Base-by-base conservation (phyloP, 1,139 yeast species). In the Geotrichum fermentans region DNA sequence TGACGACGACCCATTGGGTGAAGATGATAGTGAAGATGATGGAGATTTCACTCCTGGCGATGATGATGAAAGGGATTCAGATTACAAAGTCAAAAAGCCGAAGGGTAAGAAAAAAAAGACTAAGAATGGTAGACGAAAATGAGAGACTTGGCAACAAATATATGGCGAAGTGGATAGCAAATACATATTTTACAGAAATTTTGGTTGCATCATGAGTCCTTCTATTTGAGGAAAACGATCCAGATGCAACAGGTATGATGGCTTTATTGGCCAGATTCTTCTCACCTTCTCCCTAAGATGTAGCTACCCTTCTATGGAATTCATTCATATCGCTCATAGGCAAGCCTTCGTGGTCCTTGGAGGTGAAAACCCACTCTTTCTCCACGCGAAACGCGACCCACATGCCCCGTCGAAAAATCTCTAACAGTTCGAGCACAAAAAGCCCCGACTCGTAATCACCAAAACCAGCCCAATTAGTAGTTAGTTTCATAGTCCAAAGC, bases 311-410 rank as follows among this genome's bases (percentile, higher is more conserved):
- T n/a, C n/a, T n/a, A n/a, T n/a, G n/a, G n/a, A n/a, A 13, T 39
- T 28, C 13, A 28, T 11, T 14, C 30, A 37, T 3, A 10, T 43
- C 42, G 8, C 20, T 8, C 14, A 22, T 20, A 11, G 42, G 32
- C 40, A 43, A 11, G 34, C 28, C 37, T 26, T 18, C 22, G 21
- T 29, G 39, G 28, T 20, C 28, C 16, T 18, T 20, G 24, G 40
- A 6, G 5, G 42, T 29, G n/a, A 21, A 13, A 26, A 58, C 59
- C 64, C 70, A 82, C 64, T 90, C 97, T 35, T 85, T 77, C 59
- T 90, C 97, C 29, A 89, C 70, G 63, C 94, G 83, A 61, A 90
- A 71, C 58, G 87, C 78, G 46, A 90, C 79, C 98, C 98, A 92
- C 52, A 88, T 68, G 80, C 92, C 87, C 58, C 98, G 74, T 66